Evolutionary conservation across 139 green algal genomes (phyloP), one percentile per base, ranked within the genome.

Genomic region (Pedinophyceae sp.): DNA sequence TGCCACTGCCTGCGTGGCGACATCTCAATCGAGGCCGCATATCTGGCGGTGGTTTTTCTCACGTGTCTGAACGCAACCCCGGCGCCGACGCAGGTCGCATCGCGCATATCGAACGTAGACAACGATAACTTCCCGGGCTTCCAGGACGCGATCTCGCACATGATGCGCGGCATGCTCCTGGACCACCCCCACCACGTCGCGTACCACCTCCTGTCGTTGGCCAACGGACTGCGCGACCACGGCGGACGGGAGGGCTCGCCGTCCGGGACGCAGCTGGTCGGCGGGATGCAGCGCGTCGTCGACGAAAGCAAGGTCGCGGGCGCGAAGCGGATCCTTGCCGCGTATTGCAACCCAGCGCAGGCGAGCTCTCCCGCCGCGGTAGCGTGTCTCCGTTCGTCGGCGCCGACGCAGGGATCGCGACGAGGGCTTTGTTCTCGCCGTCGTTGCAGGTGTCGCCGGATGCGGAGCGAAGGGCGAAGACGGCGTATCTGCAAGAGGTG

Each of bases 91-190:
- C 40, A 53, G 28, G 27, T 25, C 10, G 25, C 27, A 26, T 3
- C 23, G 2, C 16, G 16, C 50, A 45, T 26, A 48, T 26, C 15
- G 34, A 43, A 13, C 10, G 13, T n/a, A n/a, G n/a, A n/a, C n/a
- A n/a, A n/a, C n/a, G n/a, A n/a, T n/a, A n/a, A n/a, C n/a, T n/a
- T n/a, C 34, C 13, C 34, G 7, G 34, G 34, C 34, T 74, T 74
- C 51, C 54, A 47, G 40, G 40, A 45, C 30, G 58, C 34, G 22
- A 24, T 79, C 23, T 23, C 75, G 29, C 29, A 59, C 13, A 10
- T 52, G 24, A 15, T 43, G 34, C 7, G 7, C 10, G 10, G 34
- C 34, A 30, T 55, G 49, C n/a, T 27, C 20, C n/a, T 55, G 17
- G 20, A 55, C 6, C 49, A 55, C 23, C 49, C 49, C 5, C 49